Conservation (phyloP, 768 basidiomycete genomes). For the Lyophyllum decastes region DNA sequence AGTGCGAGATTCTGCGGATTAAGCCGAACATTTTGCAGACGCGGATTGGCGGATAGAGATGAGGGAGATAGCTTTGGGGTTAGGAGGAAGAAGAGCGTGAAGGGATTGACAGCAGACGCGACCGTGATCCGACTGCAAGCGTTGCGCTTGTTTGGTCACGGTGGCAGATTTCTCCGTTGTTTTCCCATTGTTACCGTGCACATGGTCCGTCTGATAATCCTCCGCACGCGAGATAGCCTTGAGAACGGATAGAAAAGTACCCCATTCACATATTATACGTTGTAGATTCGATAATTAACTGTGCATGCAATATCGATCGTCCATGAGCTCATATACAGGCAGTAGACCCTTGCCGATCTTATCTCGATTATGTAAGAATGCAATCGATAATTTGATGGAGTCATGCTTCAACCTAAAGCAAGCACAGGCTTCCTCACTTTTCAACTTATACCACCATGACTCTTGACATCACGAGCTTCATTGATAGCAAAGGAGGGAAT, state of each 20-base stretch:
- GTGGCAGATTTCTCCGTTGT: slow-evolving; percentile 12
- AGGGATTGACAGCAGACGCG: slow-evolving; percentile 17
- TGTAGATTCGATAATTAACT: not conserved
- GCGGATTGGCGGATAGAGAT: not conserved
- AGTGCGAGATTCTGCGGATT: slow-evolving; percentile 69
- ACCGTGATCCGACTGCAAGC: slow-evolving; percentile 19
- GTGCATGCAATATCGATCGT: too few relatives aligned
- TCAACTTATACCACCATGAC: slow-evolving; percentile 57
- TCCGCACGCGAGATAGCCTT: not conserved
- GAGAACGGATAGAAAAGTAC: not conserved
- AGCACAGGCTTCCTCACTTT: not conserved
- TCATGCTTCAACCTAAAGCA: not conserved
- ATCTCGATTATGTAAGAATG: slow-evolving; percentile 9
- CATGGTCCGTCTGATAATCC: not conserved
- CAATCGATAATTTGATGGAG: slow-evolving; percentile 16
- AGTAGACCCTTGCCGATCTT: slow-evolving; percentile 6
- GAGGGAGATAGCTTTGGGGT: not conserved
- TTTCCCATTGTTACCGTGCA: not conserved
- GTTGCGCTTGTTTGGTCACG: slow-evolving; percentile 16
- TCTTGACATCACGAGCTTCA: slow-evolving; percentile 77
- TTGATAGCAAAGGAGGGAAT: slow-evolving; percentile 90
- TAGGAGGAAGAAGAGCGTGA: slow-evolving; percentile 8
- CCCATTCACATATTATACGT: not conserved
- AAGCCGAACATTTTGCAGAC: slow-evolving; percentile 61
- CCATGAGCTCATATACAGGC: too few relatives aligned